Evolutionary conservation across 306 rosid genomes (phyloP).

Genomic region (Ammopiptanthus mongolicus): DNA sequence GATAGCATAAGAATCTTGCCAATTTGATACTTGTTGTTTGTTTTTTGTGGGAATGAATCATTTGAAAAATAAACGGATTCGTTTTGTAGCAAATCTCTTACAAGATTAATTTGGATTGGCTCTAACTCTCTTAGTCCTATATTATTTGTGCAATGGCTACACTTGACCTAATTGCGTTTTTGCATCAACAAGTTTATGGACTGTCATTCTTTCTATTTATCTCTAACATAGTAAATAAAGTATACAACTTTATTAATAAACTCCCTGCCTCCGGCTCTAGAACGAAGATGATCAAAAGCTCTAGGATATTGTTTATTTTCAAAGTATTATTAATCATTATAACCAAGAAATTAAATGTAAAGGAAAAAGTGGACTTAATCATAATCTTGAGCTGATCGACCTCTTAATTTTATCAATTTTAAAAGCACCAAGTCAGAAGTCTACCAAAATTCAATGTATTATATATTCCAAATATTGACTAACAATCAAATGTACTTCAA

Average conservation of each 20-base stretch:
- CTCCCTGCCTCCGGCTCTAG: background rate
- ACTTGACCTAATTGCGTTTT: too few species aligned
- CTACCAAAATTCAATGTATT: background rate
- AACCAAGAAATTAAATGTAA: background rate
- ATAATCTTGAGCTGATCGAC: background rate
- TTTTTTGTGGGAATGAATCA: too few species aligned
- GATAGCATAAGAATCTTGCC: too few species aligned
- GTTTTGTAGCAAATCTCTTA: background rate
- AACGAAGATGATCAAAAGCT: background rate
- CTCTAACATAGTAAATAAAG: too few species aligned
- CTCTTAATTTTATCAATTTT: background rate
- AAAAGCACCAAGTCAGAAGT: constrained; percentile 5
- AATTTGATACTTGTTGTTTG: too few species aligned
- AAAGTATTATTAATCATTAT: background rate
- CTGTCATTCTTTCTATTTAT: too few species aligned
- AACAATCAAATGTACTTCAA: background rate
- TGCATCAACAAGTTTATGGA: too few species aligned
- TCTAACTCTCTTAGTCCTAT: too few species aligned
- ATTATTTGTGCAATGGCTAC: too few species aligned
- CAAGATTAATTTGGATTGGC: background rate
- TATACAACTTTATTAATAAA: background rate
- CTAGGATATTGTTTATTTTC: background rate
- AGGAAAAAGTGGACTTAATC: background rate
- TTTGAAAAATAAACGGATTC: background rate
- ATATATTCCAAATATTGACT: constrained; percentile 4